Conservation (phyloP, 163 green algal species). For the Chloroidium sp. region DNA sequence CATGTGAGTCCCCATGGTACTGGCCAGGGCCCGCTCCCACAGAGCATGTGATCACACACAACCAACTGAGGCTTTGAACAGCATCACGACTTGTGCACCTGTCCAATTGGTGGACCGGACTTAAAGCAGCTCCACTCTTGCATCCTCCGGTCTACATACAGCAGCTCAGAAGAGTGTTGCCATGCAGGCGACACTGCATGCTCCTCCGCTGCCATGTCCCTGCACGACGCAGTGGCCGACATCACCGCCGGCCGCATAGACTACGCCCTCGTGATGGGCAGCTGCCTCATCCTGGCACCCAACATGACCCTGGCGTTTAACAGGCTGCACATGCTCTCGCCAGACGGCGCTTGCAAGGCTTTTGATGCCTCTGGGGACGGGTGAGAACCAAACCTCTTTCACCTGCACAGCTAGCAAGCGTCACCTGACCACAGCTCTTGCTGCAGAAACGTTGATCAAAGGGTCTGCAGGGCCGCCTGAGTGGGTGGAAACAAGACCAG, state of each 20-base stretch:
- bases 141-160: neutral
- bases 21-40: no score
- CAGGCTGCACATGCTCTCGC: slow-evolving; percentile 7
- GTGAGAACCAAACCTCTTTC: neutral
- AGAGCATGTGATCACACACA: no score
- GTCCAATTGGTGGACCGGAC: no score
- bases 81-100: no score
- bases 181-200: slow-evolving; percentile 5
- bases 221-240: slow-evolving; percentile 9
- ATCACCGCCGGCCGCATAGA: slow-evolving; percentile 4
- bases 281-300: neutral
- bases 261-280: slow-evolving; percentile 7
- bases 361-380: slow-evolving; percentile 12
- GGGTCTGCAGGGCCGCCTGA: neutral
- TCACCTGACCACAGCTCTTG: neutral
- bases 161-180: neutral
- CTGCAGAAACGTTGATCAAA: neutral
- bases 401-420: neutral
- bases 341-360: slow-evolving; percentile 13
- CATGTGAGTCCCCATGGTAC: neutral
- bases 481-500: neutral
- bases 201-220: slow-evolving; percentile 8
- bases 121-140: no score
- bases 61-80: no score
- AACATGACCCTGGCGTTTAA: slow-evolving; percentile 1